Percentiles rank a stretch among this genome's conserved stretches.
phyloP scores from a whole-genome alignment of 768 basidiomycete genomes.

The Suillus placidus region DNA sequence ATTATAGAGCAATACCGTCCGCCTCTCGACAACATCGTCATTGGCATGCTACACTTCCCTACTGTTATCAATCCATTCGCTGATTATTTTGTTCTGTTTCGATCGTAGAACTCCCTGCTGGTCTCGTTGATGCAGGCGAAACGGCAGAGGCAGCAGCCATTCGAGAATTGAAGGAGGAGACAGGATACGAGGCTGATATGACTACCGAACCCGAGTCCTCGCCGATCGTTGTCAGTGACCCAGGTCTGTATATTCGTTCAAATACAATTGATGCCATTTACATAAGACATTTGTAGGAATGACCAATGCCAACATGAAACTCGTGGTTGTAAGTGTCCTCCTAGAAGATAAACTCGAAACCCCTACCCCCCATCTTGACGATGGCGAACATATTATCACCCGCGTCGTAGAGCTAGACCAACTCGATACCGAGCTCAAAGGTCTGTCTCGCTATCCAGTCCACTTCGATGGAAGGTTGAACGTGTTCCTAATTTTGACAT shows the following conservation, averaged over 20 bases:
- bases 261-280: background rate
- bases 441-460: conserved; percentile 42
- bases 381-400: conserved; percentile 83
- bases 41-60: conserved; percentile 51
- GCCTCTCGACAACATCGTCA: conserved; percentile 72
- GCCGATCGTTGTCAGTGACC: conserved; percentile 67
- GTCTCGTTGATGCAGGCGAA: conserved; percentile 86
- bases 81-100: background rate
- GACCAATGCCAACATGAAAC: conserved; percentile 92
- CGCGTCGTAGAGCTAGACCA: conserved; percentile 70
- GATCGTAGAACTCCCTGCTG: conserved; percentile 57
- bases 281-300: conserved; percentile 57
- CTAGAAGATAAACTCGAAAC: conserved; percentile 68
- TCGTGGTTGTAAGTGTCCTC: conserved; percentile 70
- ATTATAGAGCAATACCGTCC: conserved; percentile 94
- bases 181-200: conserved; percentile 72
- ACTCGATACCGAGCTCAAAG: conserved; percentile 64
- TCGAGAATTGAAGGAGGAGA: conserved; percentile 92
- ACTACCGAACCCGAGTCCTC: conserved; percentile 60
- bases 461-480: background rate
- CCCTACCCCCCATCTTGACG: conserved; percentile 76
- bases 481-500: background rate
- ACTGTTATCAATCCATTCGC: background rate
- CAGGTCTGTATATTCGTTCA: conserved; percentile 48
- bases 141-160: conserved; percentile 78